Percentiles rank a stretch among this genome's conserved stretches.
Evolutionary conservation across 768 basidiomycete genomes (phyloP).

Genomic region (Paxillus rubicundulus): DNA sequence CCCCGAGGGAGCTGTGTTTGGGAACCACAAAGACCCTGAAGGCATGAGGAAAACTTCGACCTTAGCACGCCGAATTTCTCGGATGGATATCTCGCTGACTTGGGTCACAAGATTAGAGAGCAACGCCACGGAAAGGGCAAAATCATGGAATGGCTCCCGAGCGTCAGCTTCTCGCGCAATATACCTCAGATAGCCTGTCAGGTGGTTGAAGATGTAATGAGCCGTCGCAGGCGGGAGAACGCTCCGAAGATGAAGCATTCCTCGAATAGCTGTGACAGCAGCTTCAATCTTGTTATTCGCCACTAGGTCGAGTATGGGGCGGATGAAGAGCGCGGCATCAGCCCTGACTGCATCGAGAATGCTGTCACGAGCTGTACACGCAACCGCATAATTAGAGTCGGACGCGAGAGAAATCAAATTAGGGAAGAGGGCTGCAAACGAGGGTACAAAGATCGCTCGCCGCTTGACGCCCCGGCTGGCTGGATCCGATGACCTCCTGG

Average conservation of each 20-base stretch:
- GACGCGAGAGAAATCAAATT: conserved; percentile 50
- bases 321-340: conserved; percentile 64
- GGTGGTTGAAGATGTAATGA: conserved; percentile 66
- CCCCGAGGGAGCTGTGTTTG: conserved; percentile 48
- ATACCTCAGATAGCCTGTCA: conserved; percentile 65
- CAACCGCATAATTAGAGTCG: conserved; percentile 52
- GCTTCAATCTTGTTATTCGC: conserved; percentile 45
- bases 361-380: conserved; percentile 53
- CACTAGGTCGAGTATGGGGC: conserved; percentile 60
- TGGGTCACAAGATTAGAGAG: conserved; percentile 57
- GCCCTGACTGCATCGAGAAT: conserved; percentile 70
- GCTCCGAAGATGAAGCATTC: conserved; percentile 55
- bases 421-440: conserved; percentile 54
- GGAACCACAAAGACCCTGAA: conserved; percentile 69
- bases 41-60: conserved; percentile 67
- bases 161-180: conserved; percentile 43
- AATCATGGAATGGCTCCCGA: conserved; percentile 46
- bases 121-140: conserved; percentile 55
- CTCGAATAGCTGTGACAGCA: conserved; percentile 52
- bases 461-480: conserved; percentile 57
- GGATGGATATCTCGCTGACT: conserved; percentile 69
- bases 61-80: conserved; percentile 71
- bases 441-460: conserved; percentile 63
- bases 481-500: conserved; percentile 36
- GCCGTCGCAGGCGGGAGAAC: conserved; percentile 61